Percentiles rank a stretch among this genome's conserved stretches.
Conservation (phyloP, 371 early-diverging fungal species). For the Mortierella polycephala region DNA sequence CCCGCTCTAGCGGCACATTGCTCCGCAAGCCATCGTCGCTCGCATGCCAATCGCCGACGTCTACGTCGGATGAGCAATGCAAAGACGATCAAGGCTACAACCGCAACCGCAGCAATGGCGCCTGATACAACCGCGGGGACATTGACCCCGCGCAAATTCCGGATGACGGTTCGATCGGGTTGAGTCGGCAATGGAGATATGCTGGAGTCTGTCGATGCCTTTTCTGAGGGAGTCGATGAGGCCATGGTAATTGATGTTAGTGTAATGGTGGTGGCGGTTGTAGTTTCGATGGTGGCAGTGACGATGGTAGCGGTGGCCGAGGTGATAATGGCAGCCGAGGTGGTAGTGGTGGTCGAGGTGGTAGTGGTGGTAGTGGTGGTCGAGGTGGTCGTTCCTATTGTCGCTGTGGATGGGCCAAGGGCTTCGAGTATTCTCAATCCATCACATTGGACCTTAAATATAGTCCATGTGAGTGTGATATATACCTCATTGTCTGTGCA, state of each 20-base stretch:
- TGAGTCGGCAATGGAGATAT: not conserved
- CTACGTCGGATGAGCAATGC: conserved; percentile 14
- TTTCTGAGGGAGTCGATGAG: not conserved
- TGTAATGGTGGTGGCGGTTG: not conserved
- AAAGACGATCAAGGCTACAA: conserved; percentile 23
- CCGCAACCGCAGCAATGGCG: conserved; percentile 9
- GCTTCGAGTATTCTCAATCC: not conserved
- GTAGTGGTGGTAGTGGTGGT: not conserved
- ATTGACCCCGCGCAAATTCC: not conserved
- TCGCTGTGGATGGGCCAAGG: too few species aligned
- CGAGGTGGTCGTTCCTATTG: not conserved
- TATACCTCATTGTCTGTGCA: conserved; percentile 9
- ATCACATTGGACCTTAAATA: conserved; percentile 3
- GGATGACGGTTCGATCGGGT: not conserved
- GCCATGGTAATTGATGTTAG: not conserved
- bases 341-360: too few species aligned
- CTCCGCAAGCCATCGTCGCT: conserved; percentile 5
- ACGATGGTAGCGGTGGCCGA: too few species aligned
- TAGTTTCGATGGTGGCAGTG: too few species aligned
- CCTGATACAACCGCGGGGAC: conserved; percentile 12
- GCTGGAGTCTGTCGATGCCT: not conserved
- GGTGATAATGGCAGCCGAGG: not conserved
- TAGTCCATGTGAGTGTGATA: conserved; percentile 1
- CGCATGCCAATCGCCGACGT: conserved; percentile 8
- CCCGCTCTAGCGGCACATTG: not conserved